Base-by-base conservation (phyloP, 164 flowering plant species). In the Dillenia suffruticosa region DNA sequence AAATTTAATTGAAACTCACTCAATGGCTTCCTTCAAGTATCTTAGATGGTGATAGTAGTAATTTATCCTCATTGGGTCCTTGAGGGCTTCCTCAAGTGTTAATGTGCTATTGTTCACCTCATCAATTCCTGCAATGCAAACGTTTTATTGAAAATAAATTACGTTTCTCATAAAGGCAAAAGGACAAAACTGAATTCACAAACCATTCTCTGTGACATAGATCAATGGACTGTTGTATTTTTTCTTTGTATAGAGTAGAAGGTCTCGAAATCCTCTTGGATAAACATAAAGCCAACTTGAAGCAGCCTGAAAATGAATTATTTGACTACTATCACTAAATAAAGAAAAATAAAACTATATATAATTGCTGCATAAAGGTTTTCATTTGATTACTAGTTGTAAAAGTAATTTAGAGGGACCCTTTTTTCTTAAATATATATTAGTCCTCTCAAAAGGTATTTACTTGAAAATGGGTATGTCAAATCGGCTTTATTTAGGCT, bases 121-220 rank as follows among this genome's bases (percentile, higher is more conserved):
- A 40, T 49, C 61, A n/a, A 68, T 12, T 1, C 75, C 75, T 68
- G 59, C 1, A 53, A 66, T 16, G 57, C 10, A 6, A 62, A 44
- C 24, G 50, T 68, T 43, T 8, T 24, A 26, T 12, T 53, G 15
- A 15, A 26, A 60, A 22, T n/a, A 13, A 15, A 19, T 19, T 19
- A 1, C 22, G 1, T 19, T 19, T 19, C 22, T 1, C 22, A 19
- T 19, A 19, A 19, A 19, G 1, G 22, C 22, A 19, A 19, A 19
- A 1, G 22, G 22, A 1, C 1, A 19, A 19, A 1, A 1, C 22
- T 19, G 22, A 19, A 19, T 19, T 51, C 5, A 10, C 45, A 46
- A 70, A 86, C 89, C 89, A 64, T 82, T 84, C 59, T 86, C 87
- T 0, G 87, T 84, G 12, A 86, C 82, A 62, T 70, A 76, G 46